phyloP scores from a whole-genome alignment of 352 stramenopile species.

The Globisporangium paddicum region DNA sequence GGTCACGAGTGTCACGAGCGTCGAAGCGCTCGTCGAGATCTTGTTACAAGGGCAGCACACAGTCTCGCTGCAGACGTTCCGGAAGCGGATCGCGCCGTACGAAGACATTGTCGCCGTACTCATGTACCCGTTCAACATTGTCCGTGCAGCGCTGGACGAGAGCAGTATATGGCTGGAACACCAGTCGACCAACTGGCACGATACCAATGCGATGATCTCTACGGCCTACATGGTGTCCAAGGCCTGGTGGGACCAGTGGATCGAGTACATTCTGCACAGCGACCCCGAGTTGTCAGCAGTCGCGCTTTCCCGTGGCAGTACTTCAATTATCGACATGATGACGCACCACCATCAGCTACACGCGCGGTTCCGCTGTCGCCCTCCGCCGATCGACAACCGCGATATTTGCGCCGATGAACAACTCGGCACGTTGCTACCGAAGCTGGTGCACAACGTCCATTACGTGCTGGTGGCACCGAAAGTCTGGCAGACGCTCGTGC shows the following conservation, averaged over 20 bases:
- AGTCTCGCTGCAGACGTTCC: constrained; percentile 22
- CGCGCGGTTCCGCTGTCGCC: constrained; percentile 23
- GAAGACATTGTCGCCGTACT: constrained; percentile 43
- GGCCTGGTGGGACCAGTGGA: constrained; percentile 60
- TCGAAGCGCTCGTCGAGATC: constrained; percentile 14
- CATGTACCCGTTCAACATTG: constrained; percentile 52
- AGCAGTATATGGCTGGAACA: constrained; percentile 29
- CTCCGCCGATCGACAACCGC: constrained; percentile 39
- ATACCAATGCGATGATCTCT: constrained; percentile 22
- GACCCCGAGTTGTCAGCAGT: constrained; percentile 1
- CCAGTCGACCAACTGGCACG: constrained; percentile 30
- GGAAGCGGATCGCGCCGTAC: constrained; percentile 15
- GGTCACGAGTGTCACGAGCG: constrained; percentile 15
- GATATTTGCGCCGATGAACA: constrained; percentile 33
- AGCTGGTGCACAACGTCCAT: constrained; percentile 27
- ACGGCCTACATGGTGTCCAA: constrained; percentile 40
- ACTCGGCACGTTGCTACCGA: constrained; percentile 31
- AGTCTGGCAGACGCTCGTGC: constrained; percentile 49
- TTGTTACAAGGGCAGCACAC: constrained; percentile 19
- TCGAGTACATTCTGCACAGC: constrained; percentile 23
- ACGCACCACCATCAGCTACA: constrained; percentile 5
- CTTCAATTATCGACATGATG: not conserved
- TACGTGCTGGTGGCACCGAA: constrained; percentile 37
- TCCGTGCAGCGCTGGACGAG: constrained; percentile 40
- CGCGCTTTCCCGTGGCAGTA: not conserved